A percentile compares a stretch with the other conserved stretches of the same genome.
phyloP scores from a whole-genome alignment of 2,329 filamentous ascomycete genomes.

The Raffaelea deltoideospora region DNA sequence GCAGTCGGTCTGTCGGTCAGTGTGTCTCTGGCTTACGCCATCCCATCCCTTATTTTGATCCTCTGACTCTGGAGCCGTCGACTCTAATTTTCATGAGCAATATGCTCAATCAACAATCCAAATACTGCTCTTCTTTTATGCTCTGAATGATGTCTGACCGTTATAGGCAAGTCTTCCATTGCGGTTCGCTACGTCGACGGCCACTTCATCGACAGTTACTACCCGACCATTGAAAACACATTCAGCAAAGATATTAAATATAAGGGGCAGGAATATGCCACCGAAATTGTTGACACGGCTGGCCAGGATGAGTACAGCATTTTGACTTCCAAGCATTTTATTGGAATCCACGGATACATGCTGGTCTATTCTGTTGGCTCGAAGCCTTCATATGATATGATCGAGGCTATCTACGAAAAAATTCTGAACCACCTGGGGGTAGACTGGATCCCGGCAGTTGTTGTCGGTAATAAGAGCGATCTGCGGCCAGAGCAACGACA shows the following conservation, averaged over 20 bases:
- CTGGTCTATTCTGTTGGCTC: constrained; percentile 96
- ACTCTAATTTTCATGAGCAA: no score
- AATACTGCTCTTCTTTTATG: not conserved
- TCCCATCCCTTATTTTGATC: not conserved
- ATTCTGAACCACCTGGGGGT: constrained; percentile 93
- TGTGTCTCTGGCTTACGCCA: constrained; percentile 6
- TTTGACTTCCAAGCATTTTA: constrained; percentile 95
- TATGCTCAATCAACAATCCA: no score
- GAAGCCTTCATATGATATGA: constrained; percentile 92
- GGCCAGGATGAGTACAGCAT: constrained; percentile 99
- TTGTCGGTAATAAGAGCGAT: constrained; percentile 96
- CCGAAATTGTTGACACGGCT: constrained; percentile 96
- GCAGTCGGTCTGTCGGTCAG: constrained; percentile 69
- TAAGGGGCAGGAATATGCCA: constrained; percentile 84
- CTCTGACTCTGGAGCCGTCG: no score
- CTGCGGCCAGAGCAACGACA: constrained; percentile 85
- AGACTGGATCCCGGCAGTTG: constrained; percentile 80
- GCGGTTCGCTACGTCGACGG: constrained; percentile 95
- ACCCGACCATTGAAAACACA: constrained; percentile 97
- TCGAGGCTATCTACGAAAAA: constrained; percentile 89
- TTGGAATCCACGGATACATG: constrained; percentile 97
- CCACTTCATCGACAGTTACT: constrained; percentile 97
- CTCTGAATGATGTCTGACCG: no score
- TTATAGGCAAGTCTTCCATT: constrained; percentile 82
- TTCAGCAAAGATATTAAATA: constrained; percentile 92